Evolutionary conservation across 2,329 filamentous ascomycete species (phyloP), one percentile per base, ranked within the genome.

Genomic region (Ramularia endophylla): DNA sequence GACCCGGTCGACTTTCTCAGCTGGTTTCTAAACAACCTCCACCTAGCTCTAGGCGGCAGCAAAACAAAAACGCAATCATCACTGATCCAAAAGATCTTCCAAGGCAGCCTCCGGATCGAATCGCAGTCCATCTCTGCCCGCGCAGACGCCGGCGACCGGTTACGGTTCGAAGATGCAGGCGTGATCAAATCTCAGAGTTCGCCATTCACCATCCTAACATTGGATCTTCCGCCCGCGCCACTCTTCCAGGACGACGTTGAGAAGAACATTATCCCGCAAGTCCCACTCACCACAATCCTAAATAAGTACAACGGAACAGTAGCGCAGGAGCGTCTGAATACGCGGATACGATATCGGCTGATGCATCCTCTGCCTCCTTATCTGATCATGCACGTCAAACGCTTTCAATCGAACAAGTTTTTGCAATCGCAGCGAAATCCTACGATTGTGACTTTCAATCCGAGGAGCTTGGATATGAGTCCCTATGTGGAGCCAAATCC

Each of bases 1-100:
- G 92, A 98, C 63, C 92, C 92, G 0, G 88, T 95, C 46, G 92
- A 98, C 34, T 97, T 98, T 58, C 73, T 98, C 33, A 89, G 86
- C 18, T 98, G 92, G 92, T 95, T 97, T 63, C 76, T 98, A 41
- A 97, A 98, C 70, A 87, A 94, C 63, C 76, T 98, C 8, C 92
- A 98, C 63, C 75, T 95, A 12, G 85, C 87, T 15, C 77, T 98
- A 2, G 92, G 92, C 40, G 92, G 92, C 48, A 89, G 83, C 61
- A 90, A 87, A 61, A 84, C 85, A 6, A 92, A 87, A 56, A 85
- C 89, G 1, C 80, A 83, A 18, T 84, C 81, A 55, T 90, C 84
- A 60, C 88, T 95, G 52, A 74, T 98, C 37, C 92, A 98, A 60
- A 83, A 83, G 51, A 85, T 92, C 39, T 97, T 98, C 66, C 92